Conservation (phyloP, 352 stramenopile species). For the Phytophthora pseudosyringae region DNA sequence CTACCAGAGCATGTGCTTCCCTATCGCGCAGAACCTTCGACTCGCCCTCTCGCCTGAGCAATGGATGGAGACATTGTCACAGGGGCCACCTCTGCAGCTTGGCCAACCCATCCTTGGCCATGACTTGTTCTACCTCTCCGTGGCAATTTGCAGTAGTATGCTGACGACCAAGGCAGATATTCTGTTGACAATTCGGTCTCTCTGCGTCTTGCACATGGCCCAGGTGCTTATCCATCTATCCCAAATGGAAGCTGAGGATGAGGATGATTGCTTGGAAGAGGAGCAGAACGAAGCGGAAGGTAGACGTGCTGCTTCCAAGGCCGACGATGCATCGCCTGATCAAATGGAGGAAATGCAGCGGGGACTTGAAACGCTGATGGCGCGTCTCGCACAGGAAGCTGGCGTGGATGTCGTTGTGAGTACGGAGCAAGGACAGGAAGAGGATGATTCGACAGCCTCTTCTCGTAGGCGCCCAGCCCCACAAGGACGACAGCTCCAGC, state of each 20-base stretch:
- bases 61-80: constrained; percentile 55
- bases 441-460: not conserved
- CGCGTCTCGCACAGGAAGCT: constrained; percentile 45
- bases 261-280: constrained; percentile 54
- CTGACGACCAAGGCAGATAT: constrained; percentile 81
- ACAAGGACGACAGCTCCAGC: constrained; percentile 60
- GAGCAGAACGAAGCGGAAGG: constrained; percentile 26
- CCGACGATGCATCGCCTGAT: constrained; percentile 30
- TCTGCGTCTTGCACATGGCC: constrained; percentile 81
- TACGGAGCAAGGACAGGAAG: constrained; percentile 12
- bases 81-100: constrained; percentile 58
- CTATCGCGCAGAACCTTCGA: constrained; percentile 58
- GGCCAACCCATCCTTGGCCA: constrained; percentile 71
- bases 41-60: constrained; percentile 48
- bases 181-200: constrained; percentile 74
- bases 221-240: constrained; percentile 79
- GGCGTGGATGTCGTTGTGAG: constrained; percentile 44
- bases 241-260: constrained; percentile 59
- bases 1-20: constrained; percentile 54
- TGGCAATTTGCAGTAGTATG: constrained; percentile 83
- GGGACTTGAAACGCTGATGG: constrained; percentile 62
- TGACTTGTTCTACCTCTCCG: constrained; percentile 78
- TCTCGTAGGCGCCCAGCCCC: constrained; percentile 25
- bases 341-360: constrained; percentile 53
- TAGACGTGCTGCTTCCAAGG: not conserved